A percentile compares a stretch with the other conserved stretches of the same genome.
These are phyloP conservation scores for Emergomyces orientalis DNA, from an alignment of 2,329 filamentous ascomycete species.

Conservation along the genomic window DNA sequence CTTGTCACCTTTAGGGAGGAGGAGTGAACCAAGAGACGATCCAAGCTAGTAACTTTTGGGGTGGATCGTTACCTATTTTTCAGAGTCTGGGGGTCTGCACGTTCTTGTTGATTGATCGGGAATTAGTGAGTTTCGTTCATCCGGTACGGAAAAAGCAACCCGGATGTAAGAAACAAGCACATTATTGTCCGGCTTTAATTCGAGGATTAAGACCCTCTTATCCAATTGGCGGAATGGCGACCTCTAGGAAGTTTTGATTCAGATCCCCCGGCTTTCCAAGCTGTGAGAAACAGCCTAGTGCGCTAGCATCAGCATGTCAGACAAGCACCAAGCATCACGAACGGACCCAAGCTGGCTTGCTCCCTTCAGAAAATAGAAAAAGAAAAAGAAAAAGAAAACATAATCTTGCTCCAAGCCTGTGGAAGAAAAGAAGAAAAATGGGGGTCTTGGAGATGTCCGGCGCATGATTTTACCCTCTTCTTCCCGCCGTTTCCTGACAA, in stretches of 20 bases:
- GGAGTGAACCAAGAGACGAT: background rate
- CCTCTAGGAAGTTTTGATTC: background rate
- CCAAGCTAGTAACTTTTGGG: background rate
- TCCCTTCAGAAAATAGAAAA: no score
- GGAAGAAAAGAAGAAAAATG: background rate
- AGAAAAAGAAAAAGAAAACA: no score
- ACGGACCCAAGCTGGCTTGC: no score
- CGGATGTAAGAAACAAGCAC: background rate
- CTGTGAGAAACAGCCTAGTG: background rate
- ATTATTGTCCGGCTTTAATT: background rate
- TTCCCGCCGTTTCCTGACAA: background rate
- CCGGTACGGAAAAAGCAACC: background rate
- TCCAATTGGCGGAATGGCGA: background rate
- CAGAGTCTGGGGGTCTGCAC: background rate
- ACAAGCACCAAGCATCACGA: no score
- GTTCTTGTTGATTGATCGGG: background rate
- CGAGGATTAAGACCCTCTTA: background rate
- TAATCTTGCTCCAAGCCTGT: background rate
- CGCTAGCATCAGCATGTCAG: no score
- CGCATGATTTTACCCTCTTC: background rate
- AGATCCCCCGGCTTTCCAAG: background rate
- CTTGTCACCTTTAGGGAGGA: no score
- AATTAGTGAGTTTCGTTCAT: background rate
- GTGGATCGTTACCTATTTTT: background rate
- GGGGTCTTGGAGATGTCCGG: no score